phyloP scores from a whole-genome alignment of 1,284 basidiomycete genomes.

The Cystobasidiaceae sp. region DNA sequence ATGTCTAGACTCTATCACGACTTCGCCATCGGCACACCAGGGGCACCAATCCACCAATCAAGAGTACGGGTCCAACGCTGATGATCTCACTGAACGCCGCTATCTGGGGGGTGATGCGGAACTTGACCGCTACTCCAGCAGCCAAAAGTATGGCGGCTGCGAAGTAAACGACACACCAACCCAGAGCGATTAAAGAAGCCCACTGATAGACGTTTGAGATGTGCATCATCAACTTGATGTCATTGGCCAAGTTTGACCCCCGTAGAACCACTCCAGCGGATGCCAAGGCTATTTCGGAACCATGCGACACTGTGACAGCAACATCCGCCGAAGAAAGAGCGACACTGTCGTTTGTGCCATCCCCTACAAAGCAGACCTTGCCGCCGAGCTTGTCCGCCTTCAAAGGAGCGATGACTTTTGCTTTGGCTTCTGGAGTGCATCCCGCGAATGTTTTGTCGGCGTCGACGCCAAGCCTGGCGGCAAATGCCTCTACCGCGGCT shows the following conservation, averaged over 20 bases:
- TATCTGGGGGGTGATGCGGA: background rate
- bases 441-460: background rate
- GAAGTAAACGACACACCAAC: constrained; percentile 8
- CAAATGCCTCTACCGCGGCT: constrained; percentile 1
- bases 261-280: constrained; percentile 3
- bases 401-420: background rate
- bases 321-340: constrained; percentile 13
- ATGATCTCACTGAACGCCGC: constrained; percentile 12
- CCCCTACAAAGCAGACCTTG: constrained; percentile 8
- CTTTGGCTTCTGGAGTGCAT: background rate
- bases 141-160: constrained; percentile 2
- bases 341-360: constrained; percentile 12
- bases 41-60: too few relatives aligned
- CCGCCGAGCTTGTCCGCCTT: background rate
- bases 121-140: constrained; percentile 2
- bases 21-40: too few relatives aligned
- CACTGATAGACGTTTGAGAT: background rate
- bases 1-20: too few relatives aligned
- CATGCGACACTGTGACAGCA: background rate
- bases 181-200: background rate
- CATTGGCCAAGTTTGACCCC: background rate
- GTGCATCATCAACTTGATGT: background rate
- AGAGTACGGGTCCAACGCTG: constrained; percentile 3
- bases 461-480: background rate
- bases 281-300: constrained; percentile 5